These are phyloP conservation scores for Leptographium lundbergii DNA, from an alignment of 2,329 filamentous ascomycete genomes.

Conservation along the genomic window DNA sequence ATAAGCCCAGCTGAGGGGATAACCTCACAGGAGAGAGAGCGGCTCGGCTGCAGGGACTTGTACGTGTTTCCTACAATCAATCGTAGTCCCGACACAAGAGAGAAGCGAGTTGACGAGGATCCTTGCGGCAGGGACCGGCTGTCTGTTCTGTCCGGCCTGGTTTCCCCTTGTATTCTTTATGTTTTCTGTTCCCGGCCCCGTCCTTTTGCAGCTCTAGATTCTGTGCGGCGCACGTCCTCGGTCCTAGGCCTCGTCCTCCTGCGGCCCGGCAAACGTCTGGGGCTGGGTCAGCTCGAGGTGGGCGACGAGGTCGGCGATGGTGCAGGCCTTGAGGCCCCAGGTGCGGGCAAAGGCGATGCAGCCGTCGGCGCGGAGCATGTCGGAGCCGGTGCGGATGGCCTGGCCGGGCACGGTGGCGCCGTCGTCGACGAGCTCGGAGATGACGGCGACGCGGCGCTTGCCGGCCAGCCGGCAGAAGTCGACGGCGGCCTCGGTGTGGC, in stretches of 20 bases:
- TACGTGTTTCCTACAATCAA: no score
- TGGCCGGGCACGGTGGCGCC: conserved; percentile 59
- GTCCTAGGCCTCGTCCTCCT: conserved; percentile 9
- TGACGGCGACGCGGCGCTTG: conserved; percentile 64
- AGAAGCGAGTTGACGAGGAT: not conserved
- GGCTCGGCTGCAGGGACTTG: no score
- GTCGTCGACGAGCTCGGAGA: conserved; percentile 85
- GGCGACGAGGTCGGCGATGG: conserved; percentile 77
- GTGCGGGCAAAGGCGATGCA: conserved; percentile 78
- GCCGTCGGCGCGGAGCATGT: conserved; percentile 84
- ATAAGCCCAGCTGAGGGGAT: not conserved
- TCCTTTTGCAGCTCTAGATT: not conserved
- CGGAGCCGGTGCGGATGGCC: conserved; percentile 52
- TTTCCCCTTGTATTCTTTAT: not conserved
- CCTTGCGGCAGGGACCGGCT: not conserved
- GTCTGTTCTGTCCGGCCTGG: not conserved
- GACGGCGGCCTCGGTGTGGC: conserved; percentile 88
- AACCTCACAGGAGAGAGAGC: no score
- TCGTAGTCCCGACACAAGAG: no score
- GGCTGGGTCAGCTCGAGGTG: conserved; percentile 69
- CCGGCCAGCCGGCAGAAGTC: conserved; percentile 83
- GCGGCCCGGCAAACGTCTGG: conserved; percentile 8
- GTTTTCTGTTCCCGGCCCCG: not conserved
- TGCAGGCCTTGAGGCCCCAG: conserved; percentile 88
- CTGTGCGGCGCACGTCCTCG: not conserved